phyloP scores from a whole-genome alignment of 208 protist genomes.

The Tritrichomonas musculus region DNA sequence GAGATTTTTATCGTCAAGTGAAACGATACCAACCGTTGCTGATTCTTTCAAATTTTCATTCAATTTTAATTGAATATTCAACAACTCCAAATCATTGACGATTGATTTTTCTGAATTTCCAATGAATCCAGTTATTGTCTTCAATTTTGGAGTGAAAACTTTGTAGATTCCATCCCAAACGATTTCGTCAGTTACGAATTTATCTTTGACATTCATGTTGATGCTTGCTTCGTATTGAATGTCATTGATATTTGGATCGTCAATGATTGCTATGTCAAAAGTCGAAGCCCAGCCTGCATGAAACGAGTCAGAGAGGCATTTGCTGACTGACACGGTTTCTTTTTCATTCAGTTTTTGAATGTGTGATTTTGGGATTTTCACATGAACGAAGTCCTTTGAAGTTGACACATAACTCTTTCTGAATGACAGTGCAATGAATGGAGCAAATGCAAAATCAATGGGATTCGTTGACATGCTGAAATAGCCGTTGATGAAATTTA shows the following conservation, averaged over 20 bases:
- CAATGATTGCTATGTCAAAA: background rate
- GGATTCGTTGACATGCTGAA: background rate
- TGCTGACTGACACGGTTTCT: background rate
- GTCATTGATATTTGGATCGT: background rate
- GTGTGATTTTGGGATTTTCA: background rate
- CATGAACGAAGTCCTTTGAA: background rate
- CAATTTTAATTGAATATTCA: background rate
- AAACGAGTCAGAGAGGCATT: background rate
- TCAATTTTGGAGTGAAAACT: background rate
- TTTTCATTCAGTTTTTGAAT: background rate
- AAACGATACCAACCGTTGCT: background rate
- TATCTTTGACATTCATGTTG: background rate
- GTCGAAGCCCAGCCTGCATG: background rate
- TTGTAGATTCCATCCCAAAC: background rate
- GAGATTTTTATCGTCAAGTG: background rate
- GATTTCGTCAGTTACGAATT: background rate
- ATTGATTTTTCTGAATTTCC: background rate
- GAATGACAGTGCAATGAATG: background rate
- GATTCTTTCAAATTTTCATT: background rate
- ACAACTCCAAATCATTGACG: background rate
- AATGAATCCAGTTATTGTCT: background rate
- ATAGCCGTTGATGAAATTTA: background rate
- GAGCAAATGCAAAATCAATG: background rate
- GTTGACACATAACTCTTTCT: background rate
- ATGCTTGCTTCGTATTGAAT: background rate